These are phyloP conservation scores for Inga laurina DNA, from an alignment of 306 rosid species.

Conservation along the genomic window DNA sequence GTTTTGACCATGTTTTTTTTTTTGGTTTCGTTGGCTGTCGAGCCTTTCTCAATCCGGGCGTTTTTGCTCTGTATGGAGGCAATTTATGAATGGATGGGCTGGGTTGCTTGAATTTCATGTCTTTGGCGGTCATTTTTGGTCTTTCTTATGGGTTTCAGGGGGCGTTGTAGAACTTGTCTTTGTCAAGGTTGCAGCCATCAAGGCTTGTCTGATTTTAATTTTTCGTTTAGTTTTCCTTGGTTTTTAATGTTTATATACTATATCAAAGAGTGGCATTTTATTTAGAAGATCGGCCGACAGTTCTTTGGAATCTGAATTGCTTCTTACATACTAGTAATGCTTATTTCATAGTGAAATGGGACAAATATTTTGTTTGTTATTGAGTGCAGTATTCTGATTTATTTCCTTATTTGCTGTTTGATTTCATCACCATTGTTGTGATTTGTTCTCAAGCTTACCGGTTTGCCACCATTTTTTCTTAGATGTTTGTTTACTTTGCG, in stretches of 20 bases:
- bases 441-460: neutral
- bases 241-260: neutral
- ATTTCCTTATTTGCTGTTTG: neutral
- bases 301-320: neutral
- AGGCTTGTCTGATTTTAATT: neutral
- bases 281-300: neutral
- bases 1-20: constrained; percentile 18
- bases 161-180: neutral
- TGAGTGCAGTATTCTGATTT: neutral
- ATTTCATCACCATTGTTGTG: neutral
- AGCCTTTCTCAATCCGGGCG: neutral
- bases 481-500: neutral
- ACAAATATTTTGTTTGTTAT: neutral
- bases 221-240: neutral
- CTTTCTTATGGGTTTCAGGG: neutral
- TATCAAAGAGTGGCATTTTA: neutral
- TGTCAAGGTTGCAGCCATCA: neutral
- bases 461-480: neutral
- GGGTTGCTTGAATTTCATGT: neutral
- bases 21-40: neutral
- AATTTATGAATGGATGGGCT: neutral
- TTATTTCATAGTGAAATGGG: neutral
- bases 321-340: neutral
- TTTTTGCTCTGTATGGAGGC: neutral
- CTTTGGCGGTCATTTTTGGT: neutral